Evolutionary conservation across 2,329 filamentous ascomycete species (phyloP), one percentile per base, ranked within the genome.

Genomic region (Teratosphaeriaceae sp.): DNA sequence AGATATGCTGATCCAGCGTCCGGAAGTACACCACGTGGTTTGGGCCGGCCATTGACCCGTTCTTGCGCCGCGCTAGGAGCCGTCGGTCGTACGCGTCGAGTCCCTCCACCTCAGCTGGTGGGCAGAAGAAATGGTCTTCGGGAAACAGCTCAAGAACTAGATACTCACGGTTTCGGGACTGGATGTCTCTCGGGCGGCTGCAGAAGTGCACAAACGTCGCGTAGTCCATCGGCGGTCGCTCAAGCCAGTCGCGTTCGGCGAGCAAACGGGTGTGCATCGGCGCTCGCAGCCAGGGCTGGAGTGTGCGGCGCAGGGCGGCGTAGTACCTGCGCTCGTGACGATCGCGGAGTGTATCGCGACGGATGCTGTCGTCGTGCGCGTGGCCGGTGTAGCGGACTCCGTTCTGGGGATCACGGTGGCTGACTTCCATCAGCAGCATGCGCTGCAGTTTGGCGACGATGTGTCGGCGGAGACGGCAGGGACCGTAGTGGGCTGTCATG

Each of bases 81-180:
- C 9, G 9, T 24, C 35, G 9, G 9, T 22, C 35, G 9, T n/a
- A 18, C 9, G 4, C 35, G 35, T 38, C 22, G 15, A 22, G 13
- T 7, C 19, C 18, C 6, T 18, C 8, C 19, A 38, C 23, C 13
- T 35, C 31, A 11, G 5, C 11, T 7, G 31, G 31, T 8, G n/a
- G n/a, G 12, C 12, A 11, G 35, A 38, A 22, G 35, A 38, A 38
- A 8, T 38, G 19, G 19, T 18, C 19, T 22, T 38, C 20, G 11
- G 35, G 35, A 20, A 38, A 38, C 19, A 38, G 35, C 35, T 38
- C 35, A 6, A 38, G 11, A 20, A 24, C 35, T 8, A 38, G 19
- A 16, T 38, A 23, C 19, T 24, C 22, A 15, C 20, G 19, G 35
- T 38, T 15, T 3, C 18, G 7, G 18, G 22, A 38, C n/a, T 23